Conservation (phyloP, 305 asterid species). For the Solanum chacoense region DNA sequence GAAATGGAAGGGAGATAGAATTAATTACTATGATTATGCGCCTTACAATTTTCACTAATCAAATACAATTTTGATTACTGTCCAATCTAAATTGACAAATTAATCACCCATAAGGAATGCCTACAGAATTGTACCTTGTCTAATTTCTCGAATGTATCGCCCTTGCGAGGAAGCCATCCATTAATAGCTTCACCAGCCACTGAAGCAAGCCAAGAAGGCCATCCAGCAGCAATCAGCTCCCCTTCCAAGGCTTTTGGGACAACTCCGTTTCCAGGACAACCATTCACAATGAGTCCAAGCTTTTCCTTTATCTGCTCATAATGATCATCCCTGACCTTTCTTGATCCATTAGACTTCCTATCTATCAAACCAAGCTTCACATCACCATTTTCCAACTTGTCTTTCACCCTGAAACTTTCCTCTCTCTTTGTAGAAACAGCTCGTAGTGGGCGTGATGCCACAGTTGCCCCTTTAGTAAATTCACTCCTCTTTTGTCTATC, state of each 20-base stretch:
- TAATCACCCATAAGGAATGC: background rate
- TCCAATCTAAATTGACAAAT: background rate
- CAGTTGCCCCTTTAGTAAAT: conserved; percentile 37
- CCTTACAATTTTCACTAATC: background rate
- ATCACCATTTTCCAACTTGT: conserved; percentile 39
- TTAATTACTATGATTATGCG: background rate
- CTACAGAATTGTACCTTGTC: conserved; percentile 57
- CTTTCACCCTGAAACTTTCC: conserved; percentile 49
- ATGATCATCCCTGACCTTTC: conserved; percentile 73
- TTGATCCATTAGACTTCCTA: conserved; percentile 50
- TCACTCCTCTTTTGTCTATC: conserved; percentile 57
- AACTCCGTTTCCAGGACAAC: conserved; percentile 37
- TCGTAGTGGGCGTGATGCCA: conserved; percentile 35
- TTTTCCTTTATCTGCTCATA: conserved; percentile 30
- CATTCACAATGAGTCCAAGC: conserved; percentile 21
- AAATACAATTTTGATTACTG: background rate
- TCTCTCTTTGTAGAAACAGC: conserved; percentile 49
- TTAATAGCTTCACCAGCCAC: conserved; percentile 86
- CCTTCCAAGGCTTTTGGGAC: conserved; percentile 70
- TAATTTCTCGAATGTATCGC: conserved; percentile 77
- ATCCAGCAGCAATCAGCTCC: conserved; percentile 86
- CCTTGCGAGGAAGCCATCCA: conserved; percentile 90
- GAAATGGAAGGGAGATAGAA: background rate
- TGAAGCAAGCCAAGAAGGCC: conserved; percentile 94
- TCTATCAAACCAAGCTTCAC: conserved; percentile 46